phyloP scores from a whole-genome alignment of 2,329 filamentous ascomycete species.

The Thelonectria blattea region DNA sequence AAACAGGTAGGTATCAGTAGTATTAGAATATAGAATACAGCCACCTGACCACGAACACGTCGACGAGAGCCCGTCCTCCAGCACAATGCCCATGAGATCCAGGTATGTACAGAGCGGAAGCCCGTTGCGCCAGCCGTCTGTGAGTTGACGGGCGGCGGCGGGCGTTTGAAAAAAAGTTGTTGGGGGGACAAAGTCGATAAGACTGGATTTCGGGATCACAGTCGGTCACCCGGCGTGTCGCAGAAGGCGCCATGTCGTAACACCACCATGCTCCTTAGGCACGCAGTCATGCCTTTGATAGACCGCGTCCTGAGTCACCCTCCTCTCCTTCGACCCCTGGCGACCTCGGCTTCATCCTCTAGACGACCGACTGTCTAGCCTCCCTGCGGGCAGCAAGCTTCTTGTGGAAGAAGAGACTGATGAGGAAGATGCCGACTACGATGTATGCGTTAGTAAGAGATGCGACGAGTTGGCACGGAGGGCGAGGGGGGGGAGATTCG shows the following conservation, averaged over 20 bases:
- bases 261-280: conserved; percentile 32
- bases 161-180: conserved; percentile 17
- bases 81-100: conserved; percentile 37
- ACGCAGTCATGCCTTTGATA: conserved; percentile 26
- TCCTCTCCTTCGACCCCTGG: conserved; percentile 30
- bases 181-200: conserved; percentile 32
- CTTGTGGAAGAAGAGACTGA: conserved; percentile 43
- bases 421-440: conserved; percentile 43
- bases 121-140: conserved; percentile 21
- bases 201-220: conserved; percentile 38
- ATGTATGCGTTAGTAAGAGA: conserved; percentile 23
- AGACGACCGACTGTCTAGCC: conserved; percentile 39
- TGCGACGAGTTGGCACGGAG: neutral
- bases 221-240: conserved; percentile 41
- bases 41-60: conserved; percentile 39
- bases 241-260: conserved; percentile 36
- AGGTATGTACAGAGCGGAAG: conserved; percentile 37
- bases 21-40: conserved; percentile 43
- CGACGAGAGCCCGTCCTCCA: conserved; percentile 41
- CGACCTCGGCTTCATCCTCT: conserved; percentile 22
- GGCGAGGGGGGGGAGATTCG: conserved; percentile 13
- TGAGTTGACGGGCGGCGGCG: conserved; percentile 28
- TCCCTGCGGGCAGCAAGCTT: conserved; percentile 42
- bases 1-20: conserved; percentile 45
- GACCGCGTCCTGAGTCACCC: conserved; percentile 31